Conservation (phyloP, 2,329 filamentous ascomycete species). For the Microascus cirrosus region DNA sequence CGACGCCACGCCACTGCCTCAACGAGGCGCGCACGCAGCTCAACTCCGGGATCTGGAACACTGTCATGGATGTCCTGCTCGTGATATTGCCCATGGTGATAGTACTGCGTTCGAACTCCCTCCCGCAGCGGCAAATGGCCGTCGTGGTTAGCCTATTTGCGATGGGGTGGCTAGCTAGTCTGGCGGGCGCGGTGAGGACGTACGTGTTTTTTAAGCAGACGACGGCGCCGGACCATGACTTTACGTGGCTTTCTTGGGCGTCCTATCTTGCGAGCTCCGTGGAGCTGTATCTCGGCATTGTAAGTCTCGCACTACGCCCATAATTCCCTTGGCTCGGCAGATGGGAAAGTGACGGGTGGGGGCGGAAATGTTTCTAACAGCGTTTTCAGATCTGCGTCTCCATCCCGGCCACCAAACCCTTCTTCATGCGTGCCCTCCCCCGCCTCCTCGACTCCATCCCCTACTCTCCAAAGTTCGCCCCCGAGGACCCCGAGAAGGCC, state of each 20-base stretch:
- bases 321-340: too few relatives aligned
- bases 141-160: conserved; percentile 35
- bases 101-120: conserved; percentile 27
- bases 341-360: too few relatives aligned
- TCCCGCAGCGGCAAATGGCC: conserved; percentile 33
- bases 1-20: conserved; percentile 21
- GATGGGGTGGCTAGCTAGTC: conserved; percentile 34
- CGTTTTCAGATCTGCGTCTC: conserved; percentile 24
- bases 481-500: neutral
- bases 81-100: conserved; percentile 38
- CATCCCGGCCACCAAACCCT: conserved; percentile 30
- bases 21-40: conserved; percentile 38
- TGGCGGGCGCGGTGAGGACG: conserved; percentile 23
- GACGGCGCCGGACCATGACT: conserved; percentile 16
- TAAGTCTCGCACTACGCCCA: neutral
- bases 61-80: conserved; percentile 45
- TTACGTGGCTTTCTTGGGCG: conserved; percentile 22
- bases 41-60: conserved; percentile 46
- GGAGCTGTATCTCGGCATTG: conserved; percentile 30
- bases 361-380: neutral
- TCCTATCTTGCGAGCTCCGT: conserved; percentile 22
- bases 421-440: conserved; percentile 26
- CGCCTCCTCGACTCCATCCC: conserved; percentile 10
- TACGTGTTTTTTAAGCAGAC: conserved; percentile 21
- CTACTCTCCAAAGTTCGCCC: neutral